Evolutionary conservation across 306 rosid genomes (phyloP), one percentile per base, ranked within the genome.

Genomic region (Cyclanthera cordifolia): DNA sequence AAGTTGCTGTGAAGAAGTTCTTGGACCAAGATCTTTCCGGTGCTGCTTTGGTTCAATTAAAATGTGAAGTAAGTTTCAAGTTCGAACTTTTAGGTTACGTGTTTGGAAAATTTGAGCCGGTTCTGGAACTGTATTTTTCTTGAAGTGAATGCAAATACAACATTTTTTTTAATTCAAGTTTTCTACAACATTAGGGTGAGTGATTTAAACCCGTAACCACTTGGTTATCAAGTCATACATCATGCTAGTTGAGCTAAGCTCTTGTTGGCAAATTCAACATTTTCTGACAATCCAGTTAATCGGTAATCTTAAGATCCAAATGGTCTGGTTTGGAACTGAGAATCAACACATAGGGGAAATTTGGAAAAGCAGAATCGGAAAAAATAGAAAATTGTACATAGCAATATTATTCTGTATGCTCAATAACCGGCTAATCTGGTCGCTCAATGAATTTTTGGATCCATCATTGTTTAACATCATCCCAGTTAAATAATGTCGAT

Each of bases 1-100:
- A 90, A 85, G 99, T 94, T 74, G 99, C 99, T 65, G 99, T 94
- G 77, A 94, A 94, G 85, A 94, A 94, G 82, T 94, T 94, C 84
- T 81, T 94, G 20, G 89, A 88, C 82, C 99, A 94, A 88, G 99
- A 82, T 75, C 80, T 94, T 71, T 90, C 99, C 49, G 99, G 99
- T 37, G 97, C 88, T 81, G 95, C 97, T 64, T 78, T 94, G 79
- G 76, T 77, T 79, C 96, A 94, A 86, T 90, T 94, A 72, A 90
- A 83, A 85, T 83, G 90, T 58, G 99, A 94, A 88, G 99, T 94
- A 82, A 85, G 96, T 68, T 45, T 68, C 74, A 70, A 32, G 51
- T 47, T 76, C 66, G 53, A 41, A 66, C 37, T 37, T 39, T 65
- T 72, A 19, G 53, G 10, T 64, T 51, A 20, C 56, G 34, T 45